A percentile compares a stretch with the other conserved stretches of the same genome.
phyloP scores from a whole-genome alignment of 2,329 filamentous ascomycete genomes.

The Parastagonospora avenae region DNA sequence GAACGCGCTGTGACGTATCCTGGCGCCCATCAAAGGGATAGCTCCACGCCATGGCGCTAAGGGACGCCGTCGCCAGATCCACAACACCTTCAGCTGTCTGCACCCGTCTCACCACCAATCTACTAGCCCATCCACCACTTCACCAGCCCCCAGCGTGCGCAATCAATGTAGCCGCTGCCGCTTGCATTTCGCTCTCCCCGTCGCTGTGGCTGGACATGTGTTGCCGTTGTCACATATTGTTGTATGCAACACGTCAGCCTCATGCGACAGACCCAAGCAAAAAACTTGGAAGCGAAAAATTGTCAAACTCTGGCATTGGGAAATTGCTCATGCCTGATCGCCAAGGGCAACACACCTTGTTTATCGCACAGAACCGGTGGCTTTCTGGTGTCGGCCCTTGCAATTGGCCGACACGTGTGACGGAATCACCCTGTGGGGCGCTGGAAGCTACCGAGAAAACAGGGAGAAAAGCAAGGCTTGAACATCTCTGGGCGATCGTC shows the following conservation, averaged over 20 bases:
- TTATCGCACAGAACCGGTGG: constrained; percentile 2
- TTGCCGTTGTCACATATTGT: background rate
- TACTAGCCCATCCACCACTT: background rate
- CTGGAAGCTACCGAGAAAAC: background rate
- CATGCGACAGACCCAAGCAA: background rate
- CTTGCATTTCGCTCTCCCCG: background rate
- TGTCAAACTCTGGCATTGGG: background rate
- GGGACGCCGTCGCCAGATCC: no score
- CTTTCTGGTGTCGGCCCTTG: background rate
- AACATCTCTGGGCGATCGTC: background rate
- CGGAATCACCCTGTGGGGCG: background rate
- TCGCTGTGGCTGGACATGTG: background rate
- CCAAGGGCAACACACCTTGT: background rate
- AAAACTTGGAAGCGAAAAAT: constrained; percentile 1
- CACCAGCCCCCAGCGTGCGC: constrained; percentile 1
- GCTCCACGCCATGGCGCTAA: background rate
- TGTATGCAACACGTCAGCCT: background rate
- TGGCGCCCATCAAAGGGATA: background rate
- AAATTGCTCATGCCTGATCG: background rate
- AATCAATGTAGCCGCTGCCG: background rate
- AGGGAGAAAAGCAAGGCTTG: constrained; percentile 3
- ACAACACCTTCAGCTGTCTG: background rate
- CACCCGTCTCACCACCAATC: no score
- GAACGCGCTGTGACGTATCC: background rate
- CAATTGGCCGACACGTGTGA: background rate